A percentile compares a stretch with the other conserved stretches of the same genome.
Conservation (phyloP, 441 rosid species). For the Populus hybrid region DNA sequence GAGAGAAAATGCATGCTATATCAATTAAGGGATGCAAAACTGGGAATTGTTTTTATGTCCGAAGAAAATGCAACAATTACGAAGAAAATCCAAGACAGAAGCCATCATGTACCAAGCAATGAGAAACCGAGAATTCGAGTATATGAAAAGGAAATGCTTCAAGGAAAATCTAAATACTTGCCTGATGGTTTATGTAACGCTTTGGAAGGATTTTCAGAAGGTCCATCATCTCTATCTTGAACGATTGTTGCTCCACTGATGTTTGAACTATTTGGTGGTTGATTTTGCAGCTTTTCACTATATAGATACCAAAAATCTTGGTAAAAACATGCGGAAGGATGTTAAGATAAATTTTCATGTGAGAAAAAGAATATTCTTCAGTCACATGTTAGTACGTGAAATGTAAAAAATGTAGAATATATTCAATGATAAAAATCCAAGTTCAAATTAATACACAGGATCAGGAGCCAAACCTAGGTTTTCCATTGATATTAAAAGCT, state of each 20-base stretch:
- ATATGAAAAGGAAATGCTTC: background rate
- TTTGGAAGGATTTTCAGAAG: conserved; percentile 53
- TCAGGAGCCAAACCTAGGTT: conserved; percentile 51
- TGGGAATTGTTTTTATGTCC: background rate
- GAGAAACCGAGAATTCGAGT: background rate
- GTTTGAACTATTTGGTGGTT: conserved; percentile 19
- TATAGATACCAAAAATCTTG: background rate
- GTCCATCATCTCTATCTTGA: conserved; percentile 45
- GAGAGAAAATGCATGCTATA: background rate
- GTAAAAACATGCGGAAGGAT: background rate
- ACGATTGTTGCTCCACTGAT: conserved; percentile 21
- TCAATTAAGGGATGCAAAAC: background rate
- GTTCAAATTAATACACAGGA: conserved; percentile 19
- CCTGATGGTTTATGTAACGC: conserved; percentile 54
- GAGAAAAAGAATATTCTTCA: background rate
- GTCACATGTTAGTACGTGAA: background rate
- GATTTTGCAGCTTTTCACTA: conserved; percentile 58
- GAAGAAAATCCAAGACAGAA: background rate
- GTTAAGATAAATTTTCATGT: background rate
- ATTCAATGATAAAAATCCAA: background rate
- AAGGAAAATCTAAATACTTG: conserved; percentile 24
- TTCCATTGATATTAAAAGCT: conserved; percentile 41
- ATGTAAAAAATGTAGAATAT: background rate
- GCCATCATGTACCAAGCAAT: background rate
- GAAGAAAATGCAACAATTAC: background rate